Evolutionary conservation across 2,329 filamentous ascomycete species (phyloP).

Genomic region (Fusarium fujikuroi): DNA sequence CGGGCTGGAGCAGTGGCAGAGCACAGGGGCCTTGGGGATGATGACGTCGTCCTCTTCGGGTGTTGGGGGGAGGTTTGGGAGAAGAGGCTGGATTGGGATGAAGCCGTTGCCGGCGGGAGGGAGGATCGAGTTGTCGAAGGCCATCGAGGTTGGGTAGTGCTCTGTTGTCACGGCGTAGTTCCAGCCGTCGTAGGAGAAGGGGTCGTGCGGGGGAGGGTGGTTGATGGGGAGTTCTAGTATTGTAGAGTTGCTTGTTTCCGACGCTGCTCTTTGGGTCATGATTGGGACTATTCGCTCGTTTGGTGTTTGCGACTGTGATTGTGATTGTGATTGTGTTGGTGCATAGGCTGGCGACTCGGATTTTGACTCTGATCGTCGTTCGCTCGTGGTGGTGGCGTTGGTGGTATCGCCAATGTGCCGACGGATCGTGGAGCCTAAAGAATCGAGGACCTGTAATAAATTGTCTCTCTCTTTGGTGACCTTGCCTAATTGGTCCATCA

Average conservation of each 20-base stretch:
- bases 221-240: constrained; percentile 17
- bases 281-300: background rate
- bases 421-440: constrained; percentile 27
- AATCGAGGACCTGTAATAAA: constrained; percentile 25
- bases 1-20: constrained; percentile 24
- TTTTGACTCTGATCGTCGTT: background rate
- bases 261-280: background rate
- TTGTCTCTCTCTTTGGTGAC: constrained; percentile 43
- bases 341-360: background rate
- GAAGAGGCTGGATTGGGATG: background rate
- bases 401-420: constrained; percentile 22
- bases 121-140: constrained; percentile 16
- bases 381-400: background rate
- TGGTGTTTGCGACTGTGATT: too few relatives aligned
- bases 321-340: background rate
- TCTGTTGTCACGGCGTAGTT: background rate
- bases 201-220: background rate
- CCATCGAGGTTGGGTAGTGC: constrained; percentile 11
- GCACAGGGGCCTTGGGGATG: background rate
- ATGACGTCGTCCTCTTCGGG: constrained; percentile 18
- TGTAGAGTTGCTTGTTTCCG: constrained; percentile 17
- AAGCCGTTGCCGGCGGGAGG: background rate
- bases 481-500: constrained; percentile 43
- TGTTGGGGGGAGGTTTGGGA: background rate
- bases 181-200: constrained; percentile 21